A percentile compares a stretch with the other conserved stretches of the same genome.
These are phyloP conservation scores for Boletus sp. DNA, from an alignment of 768 basidiomycete species.

Conservation along the genomic window DNA sequence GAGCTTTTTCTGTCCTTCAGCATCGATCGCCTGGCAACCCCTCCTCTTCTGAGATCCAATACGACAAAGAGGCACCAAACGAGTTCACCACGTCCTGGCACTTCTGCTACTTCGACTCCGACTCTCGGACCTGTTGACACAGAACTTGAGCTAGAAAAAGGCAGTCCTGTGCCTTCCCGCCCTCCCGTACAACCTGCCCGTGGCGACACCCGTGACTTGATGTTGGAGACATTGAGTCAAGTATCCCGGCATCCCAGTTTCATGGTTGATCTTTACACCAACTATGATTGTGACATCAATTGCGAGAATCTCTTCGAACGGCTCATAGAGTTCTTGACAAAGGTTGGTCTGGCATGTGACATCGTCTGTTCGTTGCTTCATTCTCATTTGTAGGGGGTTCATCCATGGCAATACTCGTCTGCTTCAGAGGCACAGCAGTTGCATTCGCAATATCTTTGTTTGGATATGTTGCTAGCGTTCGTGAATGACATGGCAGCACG, in stretches of 20 bases:
- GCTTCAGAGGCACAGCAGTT: constrained; percentile 64
- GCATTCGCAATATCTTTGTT: constrained; percentile 79
- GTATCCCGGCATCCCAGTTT: constrained; percentile 83
- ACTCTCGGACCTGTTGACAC: constrained; percentile 37
- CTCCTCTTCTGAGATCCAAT: constrained; percentile 33
- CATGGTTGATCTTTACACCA: constrained; percentile 93
- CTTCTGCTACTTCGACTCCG: constrained; percentile 47
- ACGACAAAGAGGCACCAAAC: constrained; percentile 34
- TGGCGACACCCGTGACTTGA: constrained; percentile 84
- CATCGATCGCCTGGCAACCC: constrained; percentile 82
- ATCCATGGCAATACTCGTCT: constrained; percentile 61
- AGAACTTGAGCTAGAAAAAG: constrained; percentile 47
- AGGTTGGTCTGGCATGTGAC: constrained; percentile 46
- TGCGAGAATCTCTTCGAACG: constrained; percentile 96
- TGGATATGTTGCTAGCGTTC: constrained; percentile 84
- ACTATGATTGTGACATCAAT: constrained; percentile 97
- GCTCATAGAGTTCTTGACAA: constrained; percentile 82
- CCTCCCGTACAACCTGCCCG: constrained; percentile 72
- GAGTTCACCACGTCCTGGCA: constrained; percentile 52
- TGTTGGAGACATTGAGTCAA: constrained; percentile 83
- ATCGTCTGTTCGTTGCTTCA: constrained; percentile 3
- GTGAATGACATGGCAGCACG: constrained; percentile 86
- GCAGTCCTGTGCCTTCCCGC: constrained; percentile 50
- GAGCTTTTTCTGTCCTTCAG: constrained; percentile 94
- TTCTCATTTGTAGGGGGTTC: constrained; percentile 60